These are phyloP conservation scores for Aureobasidium sp. DNA, from an alignment of 2,329 filamentous ascomycete species.

Conservation along the genomic window DNA sequence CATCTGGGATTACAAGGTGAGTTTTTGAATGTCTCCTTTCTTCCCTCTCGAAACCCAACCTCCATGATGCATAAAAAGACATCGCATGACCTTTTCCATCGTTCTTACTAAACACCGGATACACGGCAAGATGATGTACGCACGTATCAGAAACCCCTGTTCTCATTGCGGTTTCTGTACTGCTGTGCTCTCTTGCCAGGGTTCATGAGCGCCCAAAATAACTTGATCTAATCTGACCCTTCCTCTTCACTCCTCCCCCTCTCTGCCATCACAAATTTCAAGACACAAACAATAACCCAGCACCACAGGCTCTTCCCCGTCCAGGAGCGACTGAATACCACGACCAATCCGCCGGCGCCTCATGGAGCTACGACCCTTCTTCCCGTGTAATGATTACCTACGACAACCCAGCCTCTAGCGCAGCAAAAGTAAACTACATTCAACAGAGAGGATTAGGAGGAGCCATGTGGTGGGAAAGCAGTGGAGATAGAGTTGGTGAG, in stretches of 20 bases:
- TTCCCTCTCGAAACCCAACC: neutral
- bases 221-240: slow-evolving; percentile 34
- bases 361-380: slow-evolving; percentile 63
- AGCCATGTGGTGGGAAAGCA: slow-evolving; percentile 97
- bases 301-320: slow-evolving; percentile 53
- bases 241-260: neutral
- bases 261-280: neutral
- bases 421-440: slow-evolving; percentile 64
- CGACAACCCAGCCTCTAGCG: slow-evolving; percentile 57
- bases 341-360: slow-evolving; percentile 58
- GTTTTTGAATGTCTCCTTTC: neutral
- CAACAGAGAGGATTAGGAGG: slow-evolving; percentile 61
- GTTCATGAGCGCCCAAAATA: slow-evolving; percentile 15
- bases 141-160: neutral
- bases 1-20: slow-evolving; percentile 73
- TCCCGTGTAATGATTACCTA: slow-evolving; percentile 67
- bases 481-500: slow-evolving; percentile 57
- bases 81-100: slow-evolving; percentile 7
- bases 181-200: neutral
- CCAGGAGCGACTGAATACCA: slow-evolving; percentile 43
- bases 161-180: neutral
- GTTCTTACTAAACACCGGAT: slow-evolving; percentile 12
- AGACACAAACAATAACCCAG: neutral
- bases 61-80: slow-evolving; percentile 12
- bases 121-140: neutral